Conservation (phyloP, 805 yeast species). For the Grigorovia humatica region DNA sequence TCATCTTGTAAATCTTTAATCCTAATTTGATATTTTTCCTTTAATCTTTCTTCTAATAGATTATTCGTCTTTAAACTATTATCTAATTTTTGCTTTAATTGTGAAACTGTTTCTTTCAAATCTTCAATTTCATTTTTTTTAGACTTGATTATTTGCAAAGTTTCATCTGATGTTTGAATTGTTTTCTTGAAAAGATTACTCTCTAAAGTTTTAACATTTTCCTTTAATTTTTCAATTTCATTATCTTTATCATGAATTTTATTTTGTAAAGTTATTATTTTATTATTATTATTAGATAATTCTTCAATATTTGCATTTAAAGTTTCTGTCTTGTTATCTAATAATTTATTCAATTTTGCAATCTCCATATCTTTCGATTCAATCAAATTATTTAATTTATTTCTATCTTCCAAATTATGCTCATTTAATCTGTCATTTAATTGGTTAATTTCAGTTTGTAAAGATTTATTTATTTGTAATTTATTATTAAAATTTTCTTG, state of each 20-base stretch:
- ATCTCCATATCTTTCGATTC: not conserved
- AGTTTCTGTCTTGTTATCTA: not conserved
- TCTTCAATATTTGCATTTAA: not conserved
- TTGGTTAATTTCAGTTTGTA: slow-evolving; percentile 3
- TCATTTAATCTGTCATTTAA: not conserved
- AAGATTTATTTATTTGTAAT: not conserved
- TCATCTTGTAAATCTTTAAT: slow-evolving; percentile 8
- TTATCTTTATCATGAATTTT: not conserved
- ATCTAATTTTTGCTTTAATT: slow-evolving; percentile 2
- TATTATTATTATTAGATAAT: not conserved
- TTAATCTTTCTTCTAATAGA: slow-evolving; percentile 2
- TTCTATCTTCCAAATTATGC: not conserved
- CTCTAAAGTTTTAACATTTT: slow-evolving; percentile 7
- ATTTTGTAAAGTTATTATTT: not conserved
- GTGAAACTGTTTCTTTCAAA: slow-evolving; percentile 3
- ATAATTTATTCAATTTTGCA: not conserved
- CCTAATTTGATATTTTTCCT: slow-evolving; percentile 5
- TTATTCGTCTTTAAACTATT: slow-evolving; percentile 1
- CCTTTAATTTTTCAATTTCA: slow-evolving; percentile 1
- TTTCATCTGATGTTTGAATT: slow-evolving; percentile 13
- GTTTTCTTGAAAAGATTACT: slow-evolving; percentile 14
- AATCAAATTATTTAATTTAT: slow-evolving; percentile 1
- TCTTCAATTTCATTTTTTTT: slow-evolving; percentile 13
- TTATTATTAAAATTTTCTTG: not conserved
- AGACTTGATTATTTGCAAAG: slow-evolving; percentile 9